Base-by-base conservation (phyloP, 306 rosid species). In the Medicago arabica region DNA sequence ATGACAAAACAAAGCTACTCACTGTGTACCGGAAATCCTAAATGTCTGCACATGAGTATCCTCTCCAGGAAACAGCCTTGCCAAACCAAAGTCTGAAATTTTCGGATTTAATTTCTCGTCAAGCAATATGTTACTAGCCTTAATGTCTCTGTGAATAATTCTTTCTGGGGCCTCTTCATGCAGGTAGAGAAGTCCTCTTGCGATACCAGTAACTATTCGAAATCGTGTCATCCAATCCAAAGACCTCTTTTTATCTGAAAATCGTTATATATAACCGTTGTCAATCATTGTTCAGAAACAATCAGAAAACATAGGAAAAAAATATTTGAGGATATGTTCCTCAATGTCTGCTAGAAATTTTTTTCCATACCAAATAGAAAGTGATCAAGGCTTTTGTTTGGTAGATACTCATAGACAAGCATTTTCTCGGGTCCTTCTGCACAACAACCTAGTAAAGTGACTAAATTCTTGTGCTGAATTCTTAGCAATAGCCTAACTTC, bases 391-490 rank as follows among this genome's bases (percentile, higher is more conserved):
- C 98, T 91, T 85, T 77, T 89, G 86, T 93, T 93, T 5, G 96
- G 88, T 16, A 93, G 90, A 77, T 85, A 93, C 85, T 93, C 97
- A 39, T 93, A 93, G 16, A 93, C 93, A 76, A 93, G 96, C 97
- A 93, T 93, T 85, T 93, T 93, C 79, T 93, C 97, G 17, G 96
- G 92, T 53, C 96, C 98, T 88, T 93, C 96, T 12, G 87, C 86
- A 75, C 97, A 93, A 46, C 98, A 93, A 25, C 98, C 98, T 15
- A 88, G 57, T 59, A 93, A 80, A 4, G 61, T 86, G 44, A 93
- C 96, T 86, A 93, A 79, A 81, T 93, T 91, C 78, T 81, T 87
- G 85, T 93, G 98, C 87, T 93, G 98, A 80, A 87, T 74, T 85
- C 66, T 89, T 8, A 91, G 89, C 68, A 93, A 78, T 78, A 93